Evolutionary conservation across 2,329 filamentous ascomycete genomes (phyloP).

Genomic region (Meredithiella fracta): DNA sequence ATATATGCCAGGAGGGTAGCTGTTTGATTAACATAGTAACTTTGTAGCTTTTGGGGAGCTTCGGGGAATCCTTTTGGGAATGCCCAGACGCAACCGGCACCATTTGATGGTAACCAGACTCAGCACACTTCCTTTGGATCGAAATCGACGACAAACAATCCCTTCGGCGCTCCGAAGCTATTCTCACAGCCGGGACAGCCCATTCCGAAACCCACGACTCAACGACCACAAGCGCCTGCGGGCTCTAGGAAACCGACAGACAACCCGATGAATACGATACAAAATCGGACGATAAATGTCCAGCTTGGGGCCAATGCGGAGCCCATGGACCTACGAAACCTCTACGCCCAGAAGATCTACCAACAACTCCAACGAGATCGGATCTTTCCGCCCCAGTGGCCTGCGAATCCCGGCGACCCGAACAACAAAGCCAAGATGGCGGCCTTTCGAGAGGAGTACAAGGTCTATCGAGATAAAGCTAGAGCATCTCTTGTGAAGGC

Average conservation of each 20-base stretch:
- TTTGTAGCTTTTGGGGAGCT: not conserved
- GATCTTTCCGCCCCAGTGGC: slow-evolving; percentile 39
- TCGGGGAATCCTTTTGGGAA: not conserved
- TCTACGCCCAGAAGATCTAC: slow-evolving; percentile 34
- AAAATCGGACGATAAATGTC: not conserved
- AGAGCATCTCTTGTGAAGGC: slow-evolving; percentile 41
- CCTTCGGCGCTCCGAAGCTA: not conserved
- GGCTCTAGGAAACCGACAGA: not conserved
- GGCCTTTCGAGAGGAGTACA: slow-evolving; percentile 37
- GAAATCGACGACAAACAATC: not conserved
- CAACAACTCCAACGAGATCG: slow-evolving; percentile 37
- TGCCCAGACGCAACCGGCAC: not conserved
- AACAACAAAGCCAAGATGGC: slow-evolving; percentile 35
- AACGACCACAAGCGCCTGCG: not conserved
- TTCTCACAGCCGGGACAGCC: not conserved
- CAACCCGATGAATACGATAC: not conserved
- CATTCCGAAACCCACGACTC: not conserved
- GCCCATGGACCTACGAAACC: slow-evolving; percentile 20
- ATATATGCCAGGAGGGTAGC: not conserved
- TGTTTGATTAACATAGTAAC: not conserved
- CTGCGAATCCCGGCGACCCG: slow-evolving; percentile 36
- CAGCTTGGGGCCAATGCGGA: slow-evolving; percentile 10
- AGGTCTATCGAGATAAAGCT: slow-evolving; percentile 39
- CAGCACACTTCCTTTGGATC: not conserved
- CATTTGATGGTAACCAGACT: not conserved